A percentile compares a stretch with the other conserved stretches of the same genome.
Conservation (phyloP, 1,284 basidiomycete genomes). For the Gomphus bonarii region DNA sequence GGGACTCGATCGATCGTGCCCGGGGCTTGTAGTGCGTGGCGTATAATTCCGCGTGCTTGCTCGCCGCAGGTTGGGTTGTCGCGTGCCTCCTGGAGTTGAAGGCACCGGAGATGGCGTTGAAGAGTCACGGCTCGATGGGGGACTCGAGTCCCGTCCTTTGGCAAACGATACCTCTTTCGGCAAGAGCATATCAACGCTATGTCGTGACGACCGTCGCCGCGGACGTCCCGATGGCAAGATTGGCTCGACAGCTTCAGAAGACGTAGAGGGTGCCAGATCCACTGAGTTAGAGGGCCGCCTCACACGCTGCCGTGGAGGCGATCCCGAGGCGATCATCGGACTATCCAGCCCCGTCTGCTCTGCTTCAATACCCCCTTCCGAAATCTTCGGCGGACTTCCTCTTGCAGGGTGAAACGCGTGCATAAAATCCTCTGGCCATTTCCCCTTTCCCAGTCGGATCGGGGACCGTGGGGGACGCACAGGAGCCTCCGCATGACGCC, state of each 20-base stretch:
- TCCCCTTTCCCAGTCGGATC: constrained; percentile 62
- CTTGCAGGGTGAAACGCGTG: constrained; percentile 34
- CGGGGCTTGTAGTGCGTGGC: background rate
- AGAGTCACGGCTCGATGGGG: constrained; percentile 27
- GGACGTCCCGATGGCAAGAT: background rate
- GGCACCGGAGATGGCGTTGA: background rate
- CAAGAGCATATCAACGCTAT: constrained; percentile 43
- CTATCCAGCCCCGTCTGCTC: background rate
- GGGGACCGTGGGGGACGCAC: constrained; percentile 20
- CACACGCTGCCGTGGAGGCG: constrained; percentile 3
- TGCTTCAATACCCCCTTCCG: background rate
- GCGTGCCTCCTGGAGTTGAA: background rate
- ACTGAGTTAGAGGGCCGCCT: constrained; percentile 3
- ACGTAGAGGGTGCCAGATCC: background rate
- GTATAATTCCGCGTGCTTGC: background rate
- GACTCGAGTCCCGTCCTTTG: constrained; percentile 38
- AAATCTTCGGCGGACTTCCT: constrained; percentile 4
- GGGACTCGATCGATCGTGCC: background rate
- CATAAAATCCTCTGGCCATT: constrained; percentile 75
- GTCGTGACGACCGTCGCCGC: constrained; percentile 26
- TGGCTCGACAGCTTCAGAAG: background rate
- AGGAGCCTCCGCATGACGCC: constrained; percentile 32
- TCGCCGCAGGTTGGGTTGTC: constrained; percentile 1
- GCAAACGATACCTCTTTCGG: constrained; percentile 45
- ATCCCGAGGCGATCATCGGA: background rate